A percentile compares a stretch with the other conserved stretches of the same genome.
phyloP scores from a whole-genome alignment of 139 green algal species.

The Tetraselmis chui region DNA sequence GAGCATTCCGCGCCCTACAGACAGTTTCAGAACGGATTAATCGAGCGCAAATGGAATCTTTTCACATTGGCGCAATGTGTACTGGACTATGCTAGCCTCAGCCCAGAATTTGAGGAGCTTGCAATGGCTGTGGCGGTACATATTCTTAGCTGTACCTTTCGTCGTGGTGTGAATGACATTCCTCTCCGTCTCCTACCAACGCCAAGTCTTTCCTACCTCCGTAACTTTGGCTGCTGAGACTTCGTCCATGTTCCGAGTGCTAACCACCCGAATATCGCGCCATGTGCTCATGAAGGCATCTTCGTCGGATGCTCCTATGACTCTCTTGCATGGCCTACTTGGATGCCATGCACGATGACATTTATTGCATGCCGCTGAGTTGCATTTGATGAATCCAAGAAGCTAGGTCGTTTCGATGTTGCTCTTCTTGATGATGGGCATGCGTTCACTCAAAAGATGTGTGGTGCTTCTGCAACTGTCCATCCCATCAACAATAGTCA shows the following conservation, averaged over 20 bases:
- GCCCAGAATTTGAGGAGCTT: not conserved
- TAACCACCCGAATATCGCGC: not conserved
- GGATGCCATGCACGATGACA: not conserved
- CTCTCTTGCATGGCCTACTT: not conserved
- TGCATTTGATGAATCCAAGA: not conserved
- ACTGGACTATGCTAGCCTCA: not conserved
- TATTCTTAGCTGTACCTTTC: not conserved
- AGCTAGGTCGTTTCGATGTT: not conserved
- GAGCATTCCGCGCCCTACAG: not conserved
- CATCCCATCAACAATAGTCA: no score
- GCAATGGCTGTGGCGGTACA: not conserved
- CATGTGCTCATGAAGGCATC: not conserved
- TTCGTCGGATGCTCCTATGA: not conserved
- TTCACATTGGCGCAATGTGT: not conserved
- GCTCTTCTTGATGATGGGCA: not conserved
- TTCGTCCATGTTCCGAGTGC: not conserved
- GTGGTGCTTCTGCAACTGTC: not conserved
- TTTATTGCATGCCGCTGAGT: not conserved
- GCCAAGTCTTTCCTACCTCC: not conserved
- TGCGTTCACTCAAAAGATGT: not conserved
- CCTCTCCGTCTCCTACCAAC: not conserved
- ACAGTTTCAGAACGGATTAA: not conserved
- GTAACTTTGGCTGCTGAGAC: not conserved
- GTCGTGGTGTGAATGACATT: not conserved
- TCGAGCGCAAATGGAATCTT: not conserved